Conservation (phyloP, 495 filamentous ascomycete species). For the Hypoxylon perforatum region DNA sequence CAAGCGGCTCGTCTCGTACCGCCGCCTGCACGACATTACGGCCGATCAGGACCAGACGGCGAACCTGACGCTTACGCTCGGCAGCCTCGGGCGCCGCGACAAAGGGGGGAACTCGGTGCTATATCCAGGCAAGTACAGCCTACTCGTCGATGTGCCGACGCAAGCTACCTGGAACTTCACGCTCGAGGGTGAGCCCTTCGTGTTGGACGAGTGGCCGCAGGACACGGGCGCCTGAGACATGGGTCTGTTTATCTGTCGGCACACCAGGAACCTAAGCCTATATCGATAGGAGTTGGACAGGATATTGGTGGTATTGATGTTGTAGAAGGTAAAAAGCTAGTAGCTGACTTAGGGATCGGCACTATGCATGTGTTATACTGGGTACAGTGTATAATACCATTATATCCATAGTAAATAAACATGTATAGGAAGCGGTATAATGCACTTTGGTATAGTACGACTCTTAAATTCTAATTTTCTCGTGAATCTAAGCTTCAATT, state of each 20-base stretch:
- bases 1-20: constrained; percentile 70
- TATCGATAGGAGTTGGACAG: too few species aligned
- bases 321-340: too few species aligned
- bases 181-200: constrained; percentile 53
- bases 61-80: constrained; percentile 63
- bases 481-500: too few species aligned
- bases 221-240: constrained; percentile 30
- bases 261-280: too few species aligned
- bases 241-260: background rate
- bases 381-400: too few species aligned
- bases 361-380: too few species aligned
- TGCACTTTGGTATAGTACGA: too few species aligned
- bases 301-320: too few species aligned
- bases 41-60: constrained; percentile 52
- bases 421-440: too few species aligned
- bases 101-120: constrained; percentile 66
- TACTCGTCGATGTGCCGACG: constrained; percentile 62
- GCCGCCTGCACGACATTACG: constrained; percentile 59
- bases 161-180: constrained; percentile 50
- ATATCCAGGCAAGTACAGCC: constrained; percentile 70
- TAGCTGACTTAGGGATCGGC: too few species aligned
- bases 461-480: too few species aligned
- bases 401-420: too few species aligned
- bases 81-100: constrained; percentile 66
- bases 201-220: constrained; percentile 60